These are phyloP conservation scores for Amphibolis antarctica DNA, from an alignment of 106 monocot genomes.

Conservation along the genomic window DNA sequence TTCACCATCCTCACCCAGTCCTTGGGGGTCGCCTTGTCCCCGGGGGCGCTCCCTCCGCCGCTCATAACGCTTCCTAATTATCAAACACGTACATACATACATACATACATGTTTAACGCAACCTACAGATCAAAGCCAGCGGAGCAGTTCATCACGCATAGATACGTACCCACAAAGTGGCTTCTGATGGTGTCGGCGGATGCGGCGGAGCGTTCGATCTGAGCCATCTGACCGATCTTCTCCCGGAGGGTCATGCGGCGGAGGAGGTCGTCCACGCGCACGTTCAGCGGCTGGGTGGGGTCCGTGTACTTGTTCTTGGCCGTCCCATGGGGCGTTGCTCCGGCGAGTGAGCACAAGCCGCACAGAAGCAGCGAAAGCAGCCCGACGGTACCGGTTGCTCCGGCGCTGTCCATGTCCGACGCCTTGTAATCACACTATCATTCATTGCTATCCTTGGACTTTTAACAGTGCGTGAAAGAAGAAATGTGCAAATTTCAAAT, in stretches of 20 bases:
- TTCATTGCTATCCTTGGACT: too few relatives aligned
- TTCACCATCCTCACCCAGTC: constrained; percentile 42
- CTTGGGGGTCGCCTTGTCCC: constrained; percentile 28
- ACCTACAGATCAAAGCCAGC: neutral
- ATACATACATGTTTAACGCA: neutral
- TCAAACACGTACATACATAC: neutral
- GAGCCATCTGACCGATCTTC: constrained; percentile 73
- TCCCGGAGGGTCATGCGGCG: constrained; percentile 53
- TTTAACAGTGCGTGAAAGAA: too few relatives aligned
- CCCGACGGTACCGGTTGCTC: too few relatives aligned
- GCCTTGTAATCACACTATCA: too few relatives aligned
- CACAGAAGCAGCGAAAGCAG: too few relatives aligned
- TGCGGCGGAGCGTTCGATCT: constrained; percentile 43
- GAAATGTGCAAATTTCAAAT: too few relatives aligned
- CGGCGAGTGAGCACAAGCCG: too few relatives aligned
- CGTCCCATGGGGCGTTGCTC: too few relatives aligned
- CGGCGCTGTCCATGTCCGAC: too few relatives aligned
- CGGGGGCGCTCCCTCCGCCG: constrained; percentile 56
- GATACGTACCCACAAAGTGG: constrained; percentile 50
- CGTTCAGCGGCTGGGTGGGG: constrained; percentile 32
- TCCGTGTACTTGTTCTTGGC: constrained; percentile 64
- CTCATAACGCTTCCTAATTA: constrained; percentile 53
- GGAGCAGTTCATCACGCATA: too few relatives aligned
- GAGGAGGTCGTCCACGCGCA: constrained; percentile 38
- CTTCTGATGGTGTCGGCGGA: constrained; percentile 33